Conservation (phyloP, 176 grass and related monocot species). For the Sorghum bicolor region Sorghum_bicolor_NCBIv3 NC_012872.2:63148001-63148500, state of each 20-base stretch:
- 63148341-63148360: too few relatives aligned
- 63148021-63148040: constrained; percentile 37
- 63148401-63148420: too few relatives aligned
- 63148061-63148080: constrained; percentile 27
- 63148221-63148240: neutral
- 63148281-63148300: neutral
- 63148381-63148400: too few relatives aligned
- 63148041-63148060: constrained; percentile 24
- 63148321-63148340: too few relatives aligned
- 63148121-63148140: neutral
- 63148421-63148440: too few relatives aligned
- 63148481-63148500: too few relatives aligned
- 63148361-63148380: too few relatives aligned
- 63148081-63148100: constrained; percentile 25
- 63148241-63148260: neutral
- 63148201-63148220: neutral
- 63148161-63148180: neutral
- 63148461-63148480: too few relatives aligned
- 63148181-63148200: neutral
- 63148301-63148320: too few relatives aligned
- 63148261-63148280: neutral
- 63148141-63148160: neutral
- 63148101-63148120: constrained; percentile 32
- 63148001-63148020: constrained; percentile 34
- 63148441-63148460: too few relatives aligned